Evolutionary conservation across 2,329 filamentous ascomycete genomes (phyloP).

Genomic region (Blumeria graminis): DNA sequence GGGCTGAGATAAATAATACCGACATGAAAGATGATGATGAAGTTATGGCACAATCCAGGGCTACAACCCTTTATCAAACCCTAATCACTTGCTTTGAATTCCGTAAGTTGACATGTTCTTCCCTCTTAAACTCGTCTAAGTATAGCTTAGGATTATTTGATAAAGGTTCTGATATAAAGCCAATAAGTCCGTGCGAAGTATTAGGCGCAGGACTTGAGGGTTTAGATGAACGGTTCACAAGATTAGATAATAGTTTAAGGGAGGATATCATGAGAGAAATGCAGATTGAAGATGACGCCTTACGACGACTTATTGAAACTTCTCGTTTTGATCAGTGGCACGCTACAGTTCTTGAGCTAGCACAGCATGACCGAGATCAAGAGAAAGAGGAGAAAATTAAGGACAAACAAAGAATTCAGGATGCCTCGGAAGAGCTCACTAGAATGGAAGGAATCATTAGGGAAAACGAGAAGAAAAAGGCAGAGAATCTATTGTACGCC

Average conservation of each 20-base stretch:
- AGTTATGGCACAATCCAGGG: constrained; percentile 33
- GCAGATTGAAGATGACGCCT: constrained; percentile 41
- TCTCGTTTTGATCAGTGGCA: constrained; percentile 49
- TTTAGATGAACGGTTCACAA: constrained; percentile 33
- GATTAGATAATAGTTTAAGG: constrained; percentile 37
- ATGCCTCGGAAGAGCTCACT: constrained; percentile 7
- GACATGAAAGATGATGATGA: constrained; percentile 47
- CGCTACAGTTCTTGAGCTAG: constrained; percentile 17
- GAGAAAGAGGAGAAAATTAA: constrained; percentile 13
- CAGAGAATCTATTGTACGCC: constrained; percentile 8
- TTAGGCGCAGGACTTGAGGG: constrained; percentile 35
- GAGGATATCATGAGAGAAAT: constrained; percentile 48
- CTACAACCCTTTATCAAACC: constrained; percentile 45
- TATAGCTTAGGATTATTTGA: constrained; percentile 17
- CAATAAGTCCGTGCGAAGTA: constrained; percentile 26
- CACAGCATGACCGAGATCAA: constrained; percentile 17
- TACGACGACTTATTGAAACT: constrained; percentile 41
- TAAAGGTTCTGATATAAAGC: constrained; percentile 19
- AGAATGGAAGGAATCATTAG: constrained; percentile 11
- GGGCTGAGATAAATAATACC: constrained; percentile 57
- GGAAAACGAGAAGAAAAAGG: constrained; percentile 11
- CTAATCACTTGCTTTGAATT: constrained; percentile 37
- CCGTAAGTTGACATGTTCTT: constrained; percentile 25
- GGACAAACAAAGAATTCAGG: constrained; percentile 8
- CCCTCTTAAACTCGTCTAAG: constrained; percentile 2